Evolutionary conservation across 139 green algal species (phyloP).

Genomic region (Mychonastes homosphaera): DNA sequence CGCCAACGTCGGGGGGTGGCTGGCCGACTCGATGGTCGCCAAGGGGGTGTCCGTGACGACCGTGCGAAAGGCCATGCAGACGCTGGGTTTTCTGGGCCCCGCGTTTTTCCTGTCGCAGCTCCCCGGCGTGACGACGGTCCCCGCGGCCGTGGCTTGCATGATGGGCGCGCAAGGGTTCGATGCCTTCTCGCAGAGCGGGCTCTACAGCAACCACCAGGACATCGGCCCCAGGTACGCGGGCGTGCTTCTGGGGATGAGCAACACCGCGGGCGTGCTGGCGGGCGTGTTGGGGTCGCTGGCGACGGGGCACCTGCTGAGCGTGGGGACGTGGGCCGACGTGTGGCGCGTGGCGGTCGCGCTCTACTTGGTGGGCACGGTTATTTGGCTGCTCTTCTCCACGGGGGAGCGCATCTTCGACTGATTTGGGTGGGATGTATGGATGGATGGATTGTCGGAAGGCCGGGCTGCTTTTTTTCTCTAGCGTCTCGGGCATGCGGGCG

Average conservation of each 20-base stretch:
- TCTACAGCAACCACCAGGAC: slow-evolving; percentile 98
- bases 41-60: slow-evolving; percentile 58
- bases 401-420: slow-evolving; percentile 83
- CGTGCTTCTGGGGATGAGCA: slow-evolving; percentile 91
- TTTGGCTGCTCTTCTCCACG: slow-evolving; percentile 86
- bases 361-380: slow-evolving; percentile 84
- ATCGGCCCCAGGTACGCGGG: slow-evolving; percentile 91
- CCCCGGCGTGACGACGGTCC: slow-evolving; percentile 37
- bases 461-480: no score
- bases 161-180: slow-evolving; percentile 81
- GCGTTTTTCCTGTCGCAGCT: slow-evolving; percentile 89
- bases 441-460: no score
- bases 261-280: slow-evolving; percentile 92
- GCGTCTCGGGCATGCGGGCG: no score
- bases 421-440: no score
- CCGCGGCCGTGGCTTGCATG: slow-evolving; percentile 82
- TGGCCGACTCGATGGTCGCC: slow-evolving; percentile 74
- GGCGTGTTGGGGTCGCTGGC: slow-evolving; percentile 84
- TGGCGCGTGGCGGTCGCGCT: slow-evolving; percentile 80
- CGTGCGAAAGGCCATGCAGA: slow-evolving; percentile 84
- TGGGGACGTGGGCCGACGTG: slow-evolving; percentile 55
- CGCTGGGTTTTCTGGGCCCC: slow-evolving; percentile 91
- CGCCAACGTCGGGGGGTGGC: slow-evolving; percentile 80
- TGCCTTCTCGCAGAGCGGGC: slow-evolving; percentile 86
- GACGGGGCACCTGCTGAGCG: slow-evolving; percentile 81